Evolutionary conservation across 2,329 filamentous ascomycete species (phyloP), one percentile per base, ranked within the genome.

Genomic region (Trichoderma gracile): DNA sequence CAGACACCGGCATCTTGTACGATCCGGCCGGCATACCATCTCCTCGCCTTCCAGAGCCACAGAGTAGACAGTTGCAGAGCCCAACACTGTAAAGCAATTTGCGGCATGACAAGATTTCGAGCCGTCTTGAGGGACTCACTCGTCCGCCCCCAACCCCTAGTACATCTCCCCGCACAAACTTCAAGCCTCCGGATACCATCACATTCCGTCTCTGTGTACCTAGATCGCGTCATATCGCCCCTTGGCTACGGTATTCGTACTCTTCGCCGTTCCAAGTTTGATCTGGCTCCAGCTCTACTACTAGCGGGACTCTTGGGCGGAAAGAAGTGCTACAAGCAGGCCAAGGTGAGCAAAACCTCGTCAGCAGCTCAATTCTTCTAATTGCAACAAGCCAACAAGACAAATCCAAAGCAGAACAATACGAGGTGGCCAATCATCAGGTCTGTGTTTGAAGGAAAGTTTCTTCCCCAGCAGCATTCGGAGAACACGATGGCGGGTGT

Each of bases 381-480:
- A 25, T 27, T n/a, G 19, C 23, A 38, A 38, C n/a, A 47, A n/a
- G 49, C 38, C 56, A 40, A 50, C 27, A 50, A 52, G 52, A 30
- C 25, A 25, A 23, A 55, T 53, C n/a, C n/a, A 9, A 45, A 10
- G 23, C 17, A 40, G 43, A 46, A 25, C 38, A 38, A 61, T 46
- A 54, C 58, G 49, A 62, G 27, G 49, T 38, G 23, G 25, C 58
- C 47, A 62, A 62, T 62, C 49, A 62, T 46, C n/a, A 42, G 52
- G 25, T 23, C 38, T 46, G 40, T 45, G 47, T n/a, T 38, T 12
- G 47, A 43, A 46, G 27, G 19, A 45, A 54, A 25, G 12, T 45
- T 46, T 33, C 27, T 30, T 52, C 30, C n/a, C 23, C 56, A 43
- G n/a, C 27, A 52, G 42, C 50, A 53, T 6, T n/a, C 15, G 38